Percentiles rank a stretch among this genome's conserved stretches.
Conservation (phyloP, 1,284 basidiomycete species). For the Lentinula novae-zelandiae region DNA sequence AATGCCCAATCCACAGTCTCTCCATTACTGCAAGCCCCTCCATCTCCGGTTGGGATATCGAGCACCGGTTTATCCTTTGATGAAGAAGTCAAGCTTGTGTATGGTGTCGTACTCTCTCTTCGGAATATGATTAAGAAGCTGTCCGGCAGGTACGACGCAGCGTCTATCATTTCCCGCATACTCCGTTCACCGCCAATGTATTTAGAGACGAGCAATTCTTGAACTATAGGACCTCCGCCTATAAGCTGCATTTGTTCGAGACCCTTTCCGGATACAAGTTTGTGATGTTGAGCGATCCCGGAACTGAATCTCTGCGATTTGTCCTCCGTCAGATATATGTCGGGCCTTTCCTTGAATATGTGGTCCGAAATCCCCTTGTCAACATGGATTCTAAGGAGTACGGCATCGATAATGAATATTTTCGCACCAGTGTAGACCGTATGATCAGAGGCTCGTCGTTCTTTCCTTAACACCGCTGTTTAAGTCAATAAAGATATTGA, state of each 20-base stretch:
- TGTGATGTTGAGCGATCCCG: constrained; percentile 88
- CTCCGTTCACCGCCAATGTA: constrained; percentile 3
- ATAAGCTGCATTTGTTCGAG: constrained; percentile 93
- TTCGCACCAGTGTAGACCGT: constrained; percentile 78
- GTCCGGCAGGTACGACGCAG: constrained; percentile 64
- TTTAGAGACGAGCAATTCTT: constrained; percentile 86
- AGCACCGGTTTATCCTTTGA: constrained; percentile 81
- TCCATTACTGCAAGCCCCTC: constrained; percentile 32
- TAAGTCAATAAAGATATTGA: constrained; percentile 1
- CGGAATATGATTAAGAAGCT: constrained; percentile 96
- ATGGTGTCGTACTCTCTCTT: constrained; percentile 90
- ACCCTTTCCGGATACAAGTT: constrained; percentile 94
- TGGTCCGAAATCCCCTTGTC: constrained; percentile 88
- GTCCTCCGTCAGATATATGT: constrained; percentile 86
- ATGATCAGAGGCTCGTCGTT: constrained; percentile 66
- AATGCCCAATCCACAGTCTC: constrained; percentile 31
- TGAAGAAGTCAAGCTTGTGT: constrained; percentile 97
- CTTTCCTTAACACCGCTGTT: constrained; percentile 37
- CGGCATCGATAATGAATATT: constrained; percentile 91
- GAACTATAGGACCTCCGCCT: constrained; percentile 86
- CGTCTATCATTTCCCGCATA: constrained; percentile 4
- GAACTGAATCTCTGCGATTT: constrained; percentile 77
- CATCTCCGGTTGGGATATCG: constrained; percentile 25
- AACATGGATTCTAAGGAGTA: constrained; percentile 76
- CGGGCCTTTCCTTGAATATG: constrained; percentile 93